Percentiles rank a stretch among this genome's conserved stretches.
Conservation (phyloP, 495 filamentous ascomycete species). For the Rhypophila decipiens region DNA sequence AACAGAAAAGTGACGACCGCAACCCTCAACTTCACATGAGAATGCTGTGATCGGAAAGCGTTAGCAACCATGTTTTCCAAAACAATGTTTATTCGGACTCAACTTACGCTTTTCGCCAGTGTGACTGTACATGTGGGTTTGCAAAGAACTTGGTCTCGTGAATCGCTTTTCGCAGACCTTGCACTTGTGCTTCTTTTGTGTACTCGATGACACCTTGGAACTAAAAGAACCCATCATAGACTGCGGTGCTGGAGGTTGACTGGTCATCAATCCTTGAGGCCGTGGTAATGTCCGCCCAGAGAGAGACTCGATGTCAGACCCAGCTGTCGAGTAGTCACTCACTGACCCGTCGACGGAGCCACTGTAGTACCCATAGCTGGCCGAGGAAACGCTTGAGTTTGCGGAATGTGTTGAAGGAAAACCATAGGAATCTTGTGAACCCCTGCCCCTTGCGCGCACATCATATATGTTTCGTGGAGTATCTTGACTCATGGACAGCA, state of each 20-base stretch:
- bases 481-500: constrained; percentile 91
- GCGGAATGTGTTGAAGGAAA: constrained; percentile 88
- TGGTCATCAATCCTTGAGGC: constrained; percentile 62
- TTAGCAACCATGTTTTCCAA: not conserved
- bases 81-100: no score
- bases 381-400: constrained; percentile 91
- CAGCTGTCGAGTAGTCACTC: constrained; percentile 90
- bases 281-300: constrained; percentile 76
- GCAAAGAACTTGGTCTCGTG: constrained; percentile 89
- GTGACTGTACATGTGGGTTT: constrained; percentile 99
- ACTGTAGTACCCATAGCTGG: constrained; percentile 70
- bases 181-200: constrained; percentile 99
- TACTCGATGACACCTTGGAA: constrained; percentile 91
- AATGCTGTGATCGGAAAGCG: constrained; percentile 62
- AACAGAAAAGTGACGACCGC: constrained; percentile 94
- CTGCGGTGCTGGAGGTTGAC: constrained; percentile 75
- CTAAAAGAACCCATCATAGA: constrained; percentile 99
- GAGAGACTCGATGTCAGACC: constrained; percentile 74
- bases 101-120: constrained; percentile 97
- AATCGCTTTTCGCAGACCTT: constrained; percentile 99
- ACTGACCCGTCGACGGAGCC: constrained; percentile 84
- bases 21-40: constrained; percentile 88
- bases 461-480: constrained; percentile 86
- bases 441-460: constrained; percentile 47
- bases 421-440: constrained; percentile 84